Base-by-base conservation (phyloP, 1,284 basidiomycete species). In the Hemileia vastatrix region DNA sequence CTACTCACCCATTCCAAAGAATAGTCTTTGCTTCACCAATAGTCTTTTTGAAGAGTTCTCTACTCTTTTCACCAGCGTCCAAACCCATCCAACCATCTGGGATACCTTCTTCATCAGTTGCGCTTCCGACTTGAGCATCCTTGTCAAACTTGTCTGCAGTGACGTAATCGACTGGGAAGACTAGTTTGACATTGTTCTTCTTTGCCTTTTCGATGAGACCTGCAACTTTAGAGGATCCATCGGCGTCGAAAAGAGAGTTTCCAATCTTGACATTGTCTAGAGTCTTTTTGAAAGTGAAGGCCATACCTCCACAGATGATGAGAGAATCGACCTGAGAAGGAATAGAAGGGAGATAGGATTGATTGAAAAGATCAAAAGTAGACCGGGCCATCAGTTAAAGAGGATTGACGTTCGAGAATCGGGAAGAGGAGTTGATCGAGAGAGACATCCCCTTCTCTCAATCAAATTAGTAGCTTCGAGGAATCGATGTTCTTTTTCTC, bases 281-380 rank as follows among this genome's bases (percentile, higher is more conserved):
- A 5, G 86, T 88, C 82, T 97, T 97, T 80, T 94, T 94, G 83
- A 98, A 98, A 66, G 94, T 98, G 80, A 96, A 98, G 53, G 91
- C 90, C 94, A 98, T 98, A 52, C 94, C 94, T 75, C 94, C 94
- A 71, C 90, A 90, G 72, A 98, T 90, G 78, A 98, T 97, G 70
- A 98, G 81, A 57, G 87, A 89, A 80, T 98, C 82, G 78, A 98
- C 92, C 87, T 88, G 65, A 15, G 32, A 54, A 31, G 5, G 47
- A 27, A 19, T 13, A 6, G 47, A 15, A 11, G 13, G 44, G 52
- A 54, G 50, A 61, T 52, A 66, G 19, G n/a, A n/a, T n/a, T n/a
- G n/a, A 27, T 27, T 27, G 27, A 27, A 27, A 27, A 27, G 27
- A 27, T 3, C 3, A 27, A 27, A 27, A 27, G 27, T 27, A 27